Evolutionary conservation across 2,329 filamentous ascomycete genomes (phyloP).

Genomic region (Pezizomycotina sp.): DNA sequence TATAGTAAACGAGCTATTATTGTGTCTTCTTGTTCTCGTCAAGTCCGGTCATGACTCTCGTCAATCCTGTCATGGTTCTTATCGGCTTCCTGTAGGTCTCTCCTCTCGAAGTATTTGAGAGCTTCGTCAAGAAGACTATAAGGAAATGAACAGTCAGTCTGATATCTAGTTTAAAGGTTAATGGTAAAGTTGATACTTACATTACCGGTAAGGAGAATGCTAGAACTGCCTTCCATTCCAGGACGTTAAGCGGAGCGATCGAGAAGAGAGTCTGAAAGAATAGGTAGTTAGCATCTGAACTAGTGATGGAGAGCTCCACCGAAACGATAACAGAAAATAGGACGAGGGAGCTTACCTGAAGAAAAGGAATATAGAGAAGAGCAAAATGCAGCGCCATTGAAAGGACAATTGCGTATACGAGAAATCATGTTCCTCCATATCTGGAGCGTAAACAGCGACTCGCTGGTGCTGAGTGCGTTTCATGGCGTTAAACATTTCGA

Average conservation of each 20-base stretch:
- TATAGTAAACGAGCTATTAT: too few species aligned
- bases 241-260: constrained; percentile 69
- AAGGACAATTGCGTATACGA: constrained; percentile 81
- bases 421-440: constrained; percentile 98
- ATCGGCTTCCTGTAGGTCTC: constrained; percentile 44
- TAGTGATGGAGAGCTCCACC: too few species aligned
- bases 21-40: constrained; percentile 19
- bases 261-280: constrained; percentile 50
- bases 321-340: background rate
- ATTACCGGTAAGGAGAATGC: constrained; percentile 81
- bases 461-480: constrained; percentile 90
- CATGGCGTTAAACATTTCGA: constrained; percentile 99
- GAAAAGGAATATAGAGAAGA: constrained; percentile 75
- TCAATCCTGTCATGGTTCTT: constrained; percentile 38
- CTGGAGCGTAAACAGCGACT: constrained; percentile 80
- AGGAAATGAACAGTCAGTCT: constrained; percentile 18
- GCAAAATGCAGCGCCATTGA: constrained; percentile 93
- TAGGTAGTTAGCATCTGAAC: too few species aligned
- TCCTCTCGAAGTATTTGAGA: constrained; percentile 66
- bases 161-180: background rate
- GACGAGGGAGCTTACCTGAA: constrained; percentile 39
- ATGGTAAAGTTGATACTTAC: constrained; percentile 38
- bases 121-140: constrained; percentile 61
- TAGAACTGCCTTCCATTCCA: constrained; percentile 85
- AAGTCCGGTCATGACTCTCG: too few species aligned